These are phyloP conservation scores for Cicer pinnatifidum DNA, from an alignment of 306 rosid genomes.

Conservation along the genomic window DNA sequence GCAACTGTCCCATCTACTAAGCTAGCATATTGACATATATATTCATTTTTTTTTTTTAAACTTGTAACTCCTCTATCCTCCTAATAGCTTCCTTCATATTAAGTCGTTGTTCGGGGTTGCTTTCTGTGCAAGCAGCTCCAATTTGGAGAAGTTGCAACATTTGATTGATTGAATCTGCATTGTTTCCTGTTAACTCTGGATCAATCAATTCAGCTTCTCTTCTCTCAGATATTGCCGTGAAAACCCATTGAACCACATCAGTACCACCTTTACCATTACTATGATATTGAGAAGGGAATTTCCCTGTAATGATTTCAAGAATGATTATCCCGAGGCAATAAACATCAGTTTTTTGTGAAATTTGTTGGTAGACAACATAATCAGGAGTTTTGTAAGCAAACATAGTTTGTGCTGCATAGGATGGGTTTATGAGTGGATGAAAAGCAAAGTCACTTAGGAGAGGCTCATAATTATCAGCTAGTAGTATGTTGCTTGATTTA, in stretches of 20 bases:
- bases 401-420: constrained; percentile 61
- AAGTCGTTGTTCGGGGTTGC: constrained; percentile 64
- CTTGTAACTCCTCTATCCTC: constrained; percentile 69
- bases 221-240: constrained; percentile 54
- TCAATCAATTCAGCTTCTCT: constrained; percentile 71
- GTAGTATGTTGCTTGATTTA: constrained; percentile 83
- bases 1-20: constrained; percentile 27
- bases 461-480: constrained; percentile 64
- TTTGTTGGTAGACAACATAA: constrained; percentile 47
- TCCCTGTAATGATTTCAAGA: constrained; percentile 79
- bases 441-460: constrained; percentile 75
- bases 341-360: constrained; percentile 77
- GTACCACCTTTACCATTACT: constrained; percentile 84
- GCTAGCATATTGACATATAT: constrained; percentile 48
- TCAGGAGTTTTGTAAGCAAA: constrained; percentile 81
- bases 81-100: constrained; percentile 76
- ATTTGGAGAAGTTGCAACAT: constrained; percentile 68
- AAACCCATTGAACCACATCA: constrained; percentile 83
- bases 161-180: constrained; percentile 39
- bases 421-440: constrained; percentile 58
- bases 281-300: constrained; percentile 86
- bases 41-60: background rate
- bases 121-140: constrained; percentile 70
- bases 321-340: constrained; percentile 86
- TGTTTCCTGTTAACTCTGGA: constrained; percentile 56